Evolutionary conservation across 2,329 filamentous ascomycete species (phyloP).

Genomic region (Neonectria sp.): DNA sequence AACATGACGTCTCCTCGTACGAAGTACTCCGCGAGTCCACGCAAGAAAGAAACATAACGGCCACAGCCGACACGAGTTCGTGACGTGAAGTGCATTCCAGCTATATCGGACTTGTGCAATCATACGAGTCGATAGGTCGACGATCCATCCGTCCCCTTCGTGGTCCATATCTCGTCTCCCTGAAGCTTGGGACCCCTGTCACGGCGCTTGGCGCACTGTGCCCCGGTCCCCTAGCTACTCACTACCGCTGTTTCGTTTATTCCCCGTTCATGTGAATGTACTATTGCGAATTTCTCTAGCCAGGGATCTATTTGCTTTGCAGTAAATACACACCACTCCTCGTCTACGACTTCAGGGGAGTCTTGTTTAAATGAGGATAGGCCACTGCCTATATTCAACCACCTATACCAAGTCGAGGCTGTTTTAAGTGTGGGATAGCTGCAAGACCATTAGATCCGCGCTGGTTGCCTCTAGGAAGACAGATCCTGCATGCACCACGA

Average conservation of each 20-base stretch:
- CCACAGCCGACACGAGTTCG: conserved; percentile 12
- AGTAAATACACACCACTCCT: background rate
- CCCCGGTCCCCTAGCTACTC: conserved; percentile 1
- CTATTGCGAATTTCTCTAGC: background rate
- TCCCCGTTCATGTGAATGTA: background rate
- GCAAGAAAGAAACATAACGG: conserved; percentile 2
- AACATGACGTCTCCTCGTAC: conserved; percentile 18
- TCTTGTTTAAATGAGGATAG: background rate
- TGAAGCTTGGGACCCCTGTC: conserved; percentile 19
- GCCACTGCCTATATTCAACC: background rate
- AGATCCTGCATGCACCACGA: background rate
- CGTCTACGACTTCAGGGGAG: no score
- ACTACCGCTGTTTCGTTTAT: conserved; percentile 21
- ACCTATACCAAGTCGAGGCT: background rate
- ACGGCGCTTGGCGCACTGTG: conserved; percentile 9
- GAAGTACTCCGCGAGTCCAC: background rate
- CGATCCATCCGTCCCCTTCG: conserved; percentile 13
- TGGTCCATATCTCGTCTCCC: conserved; percentile 23
- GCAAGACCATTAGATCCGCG: no score
- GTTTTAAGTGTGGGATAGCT: no score
- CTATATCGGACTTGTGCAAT: conserved; percentile 15
- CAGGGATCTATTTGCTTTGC: background rate
- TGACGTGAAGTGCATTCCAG: conserved; percentile 31
- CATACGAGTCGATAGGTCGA: conserved; percentile 18
- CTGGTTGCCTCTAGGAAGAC: background rate